A percentile compares a stretch with the other conserved stretches of the same genome.
Evolutionary conservation across 768 basidiomycete species (phyloP).

Genomic region (Agrocybe chaxingu): DNA sequence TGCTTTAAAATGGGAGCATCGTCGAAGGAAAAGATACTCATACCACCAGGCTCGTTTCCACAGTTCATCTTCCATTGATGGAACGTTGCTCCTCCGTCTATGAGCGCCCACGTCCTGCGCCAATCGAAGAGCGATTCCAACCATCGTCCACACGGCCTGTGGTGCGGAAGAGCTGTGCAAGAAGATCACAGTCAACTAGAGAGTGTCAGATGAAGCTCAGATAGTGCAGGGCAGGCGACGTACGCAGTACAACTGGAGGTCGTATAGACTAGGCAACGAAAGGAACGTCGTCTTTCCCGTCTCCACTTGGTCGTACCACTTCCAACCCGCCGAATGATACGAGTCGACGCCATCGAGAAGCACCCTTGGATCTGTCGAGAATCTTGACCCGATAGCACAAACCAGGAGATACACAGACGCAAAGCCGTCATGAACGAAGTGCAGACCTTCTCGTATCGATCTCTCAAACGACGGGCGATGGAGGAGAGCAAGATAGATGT

Average conservation of each 20-base stretch:
- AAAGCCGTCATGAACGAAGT: conserved; percentile 46
- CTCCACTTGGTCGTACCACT: conserved; percentile 56
- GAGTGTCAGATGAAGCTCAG: not conserved
- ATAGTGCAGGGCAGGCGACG: conserved; percentile 17
- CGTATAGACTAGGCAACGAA: conserved; percentile 56
- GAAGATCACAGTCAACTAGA: conserved; percentile 40
- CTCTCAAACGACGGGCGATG: conserved; percentile 63
- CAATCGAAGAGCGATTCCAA: conserved; percentile 60
- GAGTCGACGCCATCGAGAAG: conserved; percentile 27
- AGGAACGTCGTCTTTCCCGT: conserved; percentile 54
- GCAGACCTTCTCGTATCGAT: conserved; percentile 39
- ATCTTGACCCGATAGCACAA: conserved; percentile 59
- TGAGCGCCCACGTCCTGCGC: conserved; percentile 74
- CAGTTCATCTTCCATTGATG: conserved; percentile 56
- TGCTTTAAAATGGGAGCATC: too few species aligned
- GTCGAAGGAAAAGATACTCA: not conserved
- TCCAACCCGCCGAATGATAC: conserved; percentile 46
- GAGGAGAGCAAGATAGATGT: conserved; percentile 54
- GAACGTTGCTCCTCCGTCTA: conserved; percentile 20
- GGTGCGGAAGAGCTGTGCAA: conserved; percentile 47
- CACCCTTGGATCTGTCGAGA: conserved; percentile 49
- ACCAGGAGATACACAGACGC: conserved; percentile 54
- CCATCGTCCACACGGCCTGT: conserved; percentile 55
- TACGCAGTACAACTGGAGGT: conserved; percentile 60
- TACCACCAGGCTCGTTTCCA: conserved; percentile 65